Evolutionary conservation across 2,329 filamentous ascomycete genomes (phyloP), one percentile per base, ranked within the genome.

Genomic region (Fusarium irregulare): DNA sequence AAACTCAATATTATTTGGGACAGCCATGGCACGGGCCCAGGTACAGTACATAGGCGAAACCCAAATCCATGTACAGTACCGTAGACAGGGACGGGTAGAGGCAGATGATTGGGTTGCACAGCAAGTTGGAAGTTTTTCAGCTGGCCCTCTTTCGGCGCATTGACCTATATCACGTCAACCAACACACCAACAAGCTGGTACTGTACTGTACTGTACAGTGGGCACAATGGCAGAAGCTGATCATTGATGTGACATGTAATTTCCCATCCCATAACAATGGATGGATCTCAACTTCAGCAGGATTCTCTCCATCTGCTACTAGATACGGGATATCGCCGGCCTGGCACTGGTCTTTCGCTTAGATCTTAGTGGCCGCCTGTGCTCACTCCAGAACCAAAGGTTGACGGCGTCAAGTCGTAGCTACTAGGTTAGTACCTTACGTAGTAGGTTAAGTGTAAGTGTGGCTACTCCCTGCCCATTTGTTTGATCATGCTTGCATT

Each of bases 301-400:
- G 23, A 25, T 42, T 40, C n/a, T 48, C 28, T 41, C 32, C 37
- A 11, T 49, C 47, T 48, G 23, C 45, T 42, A 55, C 50, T 62
- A 60, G 63, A 73, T 72, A 68, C 57, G 70, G 53, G 46, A 49
- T 32, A 14, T 46, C 48, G 46, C 14, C 30, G 30, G 11, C 57
- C 44, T 59, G 41, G 60, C 28, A 42, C 28, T 44, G 44, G 42
- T 9, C 58, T 64, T 60, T 73, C 60, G 62, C 56, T 60, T 73
- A 71, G 67, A 74, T 74, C 67, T 67, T 74, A 73, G 71, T 61
- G 61, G 60, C 49, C 46, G 66, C 30, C 55, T 34, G 30, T 28
- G 50, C 51, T 56, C 56, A 27, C 45, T 37, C 32, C 40, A 37
- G 54, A 40, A 47, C 48, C 46, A 49, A 46, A 45, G 23, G 42